A percentile compares a stretch with the other conserved stretches of the same genome.
phyloP scores from a whole-genome alignment of 2,329 filamentous ascomycete species.

The Aspergillus jensenii region DNA sequence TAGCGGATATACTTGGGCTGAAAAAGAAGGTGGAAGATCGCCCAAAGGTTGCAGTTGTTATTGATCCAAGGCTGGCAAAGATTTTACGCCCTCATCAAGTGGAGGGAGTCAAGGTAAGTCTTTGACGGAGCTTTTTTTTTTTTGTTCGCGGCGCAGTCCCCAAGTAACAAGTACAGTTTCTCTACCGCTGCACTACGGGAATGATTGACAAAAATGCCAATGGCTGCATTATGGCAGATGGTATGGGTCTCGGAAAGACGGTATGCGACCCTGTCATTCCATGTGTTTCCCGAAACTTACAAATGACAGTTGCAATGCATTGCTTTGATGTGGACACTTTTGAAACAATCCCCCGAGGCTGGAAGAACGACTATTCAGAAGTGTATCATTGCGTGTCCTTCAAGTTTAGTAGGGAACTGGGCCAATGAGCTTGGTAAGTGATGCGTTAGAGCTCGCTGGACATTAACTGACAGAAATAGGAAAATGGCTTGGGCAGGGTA shows the following conservation, averaged over 20 bases:
- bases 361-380: conserved; percentile 93
- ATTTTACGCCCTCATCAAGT: conserved; percentile 95
- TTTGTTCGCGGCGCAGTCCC: background rate
- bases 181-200: conserved; percentile 94
- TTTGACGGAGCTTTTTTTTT: background rate
- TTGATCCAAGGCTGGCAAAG: conserved; percentile 85
- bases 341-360: conserved; percentile 95
- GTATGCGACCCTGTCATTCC: conserved; percentile 27
- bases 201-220: conserved; percentile 91
- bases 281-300: conserved; percentile 21
- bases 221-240: conserved; percentile 98
- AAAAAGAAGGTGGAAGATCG: conserved; percentile 84
- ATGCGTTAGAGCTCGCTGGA: background rate
- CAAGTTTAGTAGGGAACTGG: conserved; percentile 96
- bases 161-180: conserved; percentile 57
- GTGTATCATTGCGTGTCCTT: conserved; percentile 93
- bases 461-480: conserved; percentile 41
- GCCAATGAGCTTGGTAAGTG: conserved; percentile 74
- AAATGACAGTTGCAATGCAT: conserved; percentile 79
- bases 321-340: conserved; percentile 88
- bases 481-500: conserved; percentile 94
- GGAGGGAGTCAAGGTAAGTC: conserved; percentile 76
- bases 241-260: conserved; percentile 98
- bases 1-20: conserved; percentile 91
- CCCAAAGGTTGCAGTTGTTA: conserved; percentile 93